Base-by-base conservation (phyloP, 2,329 filamentous ascomycete genomes). In the Xylaria sp. region DNA sequence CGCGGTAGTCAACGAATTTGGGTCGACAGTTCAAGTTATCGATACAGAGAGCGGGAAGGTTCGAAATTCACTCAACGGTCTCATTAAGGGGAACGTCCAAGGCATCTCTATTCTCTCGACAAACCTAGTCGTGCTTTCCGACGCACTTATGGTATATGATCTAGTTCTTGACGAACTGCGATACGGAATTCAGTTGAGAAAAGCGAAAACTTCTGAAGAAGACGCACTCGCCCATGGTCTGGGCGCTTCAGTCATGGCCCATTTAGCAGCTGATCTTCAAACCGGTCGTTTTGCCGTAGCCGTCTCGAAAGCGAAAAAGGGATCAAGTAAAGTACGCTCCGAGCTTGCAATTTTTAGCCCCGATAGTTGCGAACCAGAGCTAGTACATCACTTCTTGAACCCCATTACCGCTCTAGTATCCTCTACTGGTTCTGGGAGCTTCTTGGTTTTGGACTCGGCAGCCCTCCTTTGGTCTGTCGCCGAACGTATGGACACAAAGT, bases 131-230 rank as follows among this genome's bases (percentile, higher is more conserved):
- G 86, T 92, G 54, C 82, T 97, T 1, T 93, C 93, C 0, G 85
- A 91, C 51, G 86, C 89, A 32, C 84, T 98, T 8, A 85, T 89
- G 48, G 90, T 97, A 42, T 97, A 93, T 84, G 92, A 99, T 78
- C 86, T 97, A 11, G 92, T 98, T 7, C 85, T 89, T 59, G 92
- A 97, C 74, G 86, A 90, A 73, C 84, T 94, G 55, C 86, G 88
- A 42, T 93, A 91, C 75, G 88, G 88, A 57, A 84, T 92, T 59
- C 82, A 85, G 30, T 81, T 94, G 48, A 69, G 74, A 51, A 56
- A 51, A 42, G 42, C 51, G 14, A 83, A 80, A 47, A 79, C 45
- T 8, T 32, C 47, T 14, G 34, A 66, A 17, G 66, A 83, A 59
- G 75, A 78, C 9, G 73, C 24, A 27, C 4, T 27, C 24, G 24